Percentiles rank a stretch among this genome's conserved stretches.
These are phyloP conservation scores for Microbotryum violaceum DNA, from an alignment of 1,284 basidiomycete genomes.

Conservation along the genomic window DNA sequence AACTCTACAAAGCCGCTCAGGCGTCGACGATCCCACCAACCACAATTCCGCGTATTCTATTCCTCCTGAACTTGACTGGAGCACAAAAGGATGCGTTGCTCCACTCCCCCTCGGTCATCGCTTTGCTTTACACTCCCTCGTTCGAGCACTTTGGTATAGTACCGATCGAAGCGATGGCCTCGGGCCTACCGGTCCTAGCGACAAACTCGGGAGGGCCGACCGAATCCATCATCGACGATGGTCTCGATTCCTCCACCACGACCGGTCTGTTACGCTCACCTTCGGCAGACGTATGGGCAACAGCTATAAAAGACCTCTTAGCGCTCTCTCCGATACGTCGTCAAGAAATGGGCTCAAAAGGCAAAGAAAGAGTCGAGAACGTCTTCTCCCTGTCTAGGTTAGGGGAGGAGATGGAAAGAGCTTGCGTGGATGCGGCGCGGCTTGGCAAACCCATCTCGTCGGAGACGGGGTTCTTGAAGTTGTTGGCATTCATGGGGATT, in stretches of 20 bases:
- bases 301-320: constrained; percentile 57
- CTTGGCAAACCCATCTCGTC: constrained; percentile 17
- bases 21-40: constrained; percentile 41
- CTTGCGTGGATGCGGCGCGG: constrained; percentile 46
- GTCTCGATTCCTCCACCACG: constrained; percentile 39
- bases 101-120: constrained; percentile 52
- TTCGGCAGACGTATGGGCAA: constrained; percentile 58
- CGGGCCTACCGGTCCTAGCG: constrained; percentile 80
- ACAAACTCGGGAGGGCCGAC: constrained; percentile 84
- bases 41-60: constrained; percentile 56
- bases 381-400: constrained; percentile 59
- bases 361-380: constrained; percentile 53
- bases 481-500: not conserved
- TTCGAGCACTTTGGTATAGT: constrained; percentile 98
- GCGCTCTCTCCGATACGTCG: constrained; percentile 49
- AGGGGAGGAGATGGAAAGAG: constrained; percentile 56
- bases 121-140: constrained; percentile 82
- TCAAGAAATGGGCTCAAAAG: constrained; percentile 49
- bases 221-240: constrained; percentile 66
- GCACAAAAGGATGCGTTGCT: constrained; percentile 67
- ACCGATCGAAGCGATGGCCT: constrained; percentile 90
- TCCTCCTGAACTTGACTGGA: constrained; percentile 79
- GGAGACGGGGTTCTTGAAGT: constrained; percentile 19
- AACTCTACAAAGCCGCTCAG: constrained; percentile 37
- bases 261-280: constrained; percentile 61